phyloP scores from a whole-genome alignment of 331 rosid species.

The Phaseolus coccineus region DNA sequence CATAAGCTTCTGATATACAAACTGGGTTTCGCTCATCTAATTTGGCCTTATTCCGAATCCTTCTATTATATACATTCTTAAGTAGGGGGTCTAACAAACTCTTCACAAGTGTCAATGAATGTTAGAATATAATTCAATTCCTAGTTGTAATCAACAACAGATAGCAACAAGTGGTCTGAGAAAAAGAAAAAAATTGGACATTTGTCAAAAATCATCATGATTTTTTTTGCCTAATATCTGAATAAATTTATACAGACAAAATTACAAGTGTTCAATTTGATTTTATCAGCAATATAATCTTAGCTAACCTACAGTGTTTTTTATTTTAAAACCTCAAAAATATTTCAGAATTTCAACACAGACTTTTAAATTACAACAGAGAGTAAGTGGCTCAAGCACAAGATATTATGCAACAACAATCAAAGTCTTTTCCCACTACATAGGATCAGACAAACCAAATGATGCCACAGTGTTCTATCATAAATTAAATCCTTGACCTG shows the following conservation, averaged over 20 bases:
- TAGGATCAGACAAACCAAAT: background rate
- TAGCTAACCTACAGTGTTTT: slow-evolving; percentile 12
- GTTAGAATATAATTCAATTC: slow-evolving; percentile 22
- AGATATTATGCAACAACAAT: background rate
- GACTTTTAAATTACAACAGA: slow-evolving; percentile 13
- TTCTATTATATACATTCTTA: background rate
- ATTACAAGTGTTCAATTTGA: slow-evolving; percentile 23
- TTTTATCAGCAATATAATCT: background rate
- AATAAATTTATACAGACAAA: slow-evolving; percentile 12
- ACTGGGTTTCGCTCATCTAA: background rate
- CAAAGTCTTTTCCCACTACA: slow-evolving; percentile 13
- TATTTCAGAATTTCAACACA: background rate
- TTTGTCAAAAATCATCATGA: background rate
- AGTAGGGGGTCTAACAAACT: background rate
- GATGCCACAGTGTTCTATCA: slow-evolving; percentile 5
- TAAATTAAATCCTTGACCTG: slow-evolving; percentile 4
- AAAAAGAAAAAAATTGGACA: background rate
- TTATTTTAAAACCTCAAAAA: slow-evolving; percentile 13
- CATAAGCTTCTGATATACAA: background rate
- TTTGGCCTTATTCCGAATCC: background rate
- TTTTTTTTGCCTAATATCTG: slow-evolving; percentile 15
- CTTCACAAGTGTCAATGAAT: slow-evolving; percentile 1
- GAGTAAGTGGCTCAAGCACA: background rate
- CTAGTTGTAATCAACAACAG: background rate
- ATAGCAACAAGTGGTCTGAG: background rate